Evolutionary conservation across 345 rosid genomes (phyloP).

Genomic region (rapeseed (Brassica napus)): Da-Ae NC_063436.1:16191501-16192000

Average conservation of each 20-base stretch:
- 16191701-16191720: slow-evolving; percentile 96
- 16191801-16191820: slow-evolving; percentile 98
- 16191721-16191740: slow-evolving; percentile 83
- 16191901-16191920: slow-evolving; percentile 99
- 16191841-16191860: slow-evolving; percentile 77
- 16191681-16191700: slow-evolving; percentile 95
- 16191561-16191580: slow-evolving; percentile 94
- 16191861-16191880: slow-evolving; percentile 94
- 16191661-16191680: slow-evolving; percentile 96
- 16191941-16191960: slow-evolving; percentile 78
- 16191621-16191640: slow-evolving; percentile 86
- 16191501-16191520: slow-evolving; percentile 5
- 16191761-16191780: slow-evolving; percentile 96
- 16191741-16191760: slow-evolving; percentile 90
- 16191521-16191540: slow-evolving; percentile 37
- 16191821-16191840: slow-evolving; percentile 81
- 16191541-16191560: slow-evolving; percentile 97
- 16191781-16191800: slow-evolving; percentile 99
- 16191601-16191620: slow-evolving; percentile 91
- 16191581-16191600: slow-evolving; percentile 89
- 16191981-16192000: no score
- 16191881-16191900: slow-evolving; percentile 99
- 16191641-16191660: slow-evolving; percentile 91
- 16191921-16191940: slow-evolving; percentile 97
- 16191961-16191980: slow-evolving; percentile 3